Evolutionary conservation across 495 filamentous ascomycete genomes (phyloP).

Genomic region (Neurospora sp.): DNA sequence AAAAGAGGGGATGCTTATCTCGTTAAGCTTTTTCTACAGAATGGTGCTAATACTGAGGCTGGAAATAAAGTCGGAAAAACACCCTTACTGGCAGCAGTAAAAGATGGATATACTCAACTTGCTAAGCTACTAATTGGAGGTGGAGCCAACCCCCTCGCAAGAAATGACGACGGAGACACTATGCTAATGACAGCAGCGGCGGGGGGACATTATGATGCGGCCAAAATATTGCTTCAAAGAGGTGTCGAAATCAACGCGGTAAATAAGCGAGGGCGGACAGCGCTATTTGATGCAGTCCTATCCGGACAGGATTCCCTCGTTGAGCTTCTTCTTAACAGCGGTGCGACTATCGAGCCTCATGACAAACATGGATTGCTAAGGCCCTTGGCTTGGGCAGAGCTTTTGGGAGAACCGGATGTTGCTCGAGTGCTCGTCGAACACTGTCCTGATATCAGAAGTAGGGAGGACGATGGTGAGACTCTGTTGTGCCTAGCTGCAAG

Average conservation of each 20-base stretch:
- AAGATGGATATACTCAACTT: background rate
- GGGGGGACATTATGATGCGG: too few relatives aligned
- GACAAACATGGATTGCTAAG: background rate
- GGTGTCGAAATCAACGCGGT: background rate
- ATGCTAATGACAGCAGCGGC: background rate
- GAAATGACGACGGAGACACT: rapidly evolving
- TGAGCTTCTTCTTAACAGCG: background rate
- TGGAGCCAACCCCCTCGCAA: background rate
- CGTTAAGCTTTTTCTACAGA: background rate
- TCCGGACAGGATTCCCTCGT: background rate
- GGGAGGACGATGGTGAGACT: background rate
- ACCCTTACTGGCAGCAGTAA: background rate
- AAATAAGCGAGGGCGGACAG: background rate
- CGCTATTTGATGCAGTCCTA: background rate
- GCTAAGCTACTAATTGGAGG: background rate
- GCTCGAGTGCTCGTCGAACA: background rate
- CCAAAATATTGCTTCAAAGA: background rate
- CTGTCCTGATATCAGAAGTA: background rate
- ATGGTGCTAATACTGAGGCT: background rate
- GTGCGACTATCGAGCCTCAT: background rate
- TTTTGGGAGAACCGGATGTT: background rate
- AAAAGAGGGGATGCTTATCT: background rate
- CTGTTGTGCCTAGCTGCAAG: background rate
- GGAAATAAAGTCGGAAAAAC: too few relatives aligned
- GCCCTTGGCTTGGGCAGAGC: background rate